Conservation (phyloP, 257 asterid species). For the Echites panduratus region DNA sequence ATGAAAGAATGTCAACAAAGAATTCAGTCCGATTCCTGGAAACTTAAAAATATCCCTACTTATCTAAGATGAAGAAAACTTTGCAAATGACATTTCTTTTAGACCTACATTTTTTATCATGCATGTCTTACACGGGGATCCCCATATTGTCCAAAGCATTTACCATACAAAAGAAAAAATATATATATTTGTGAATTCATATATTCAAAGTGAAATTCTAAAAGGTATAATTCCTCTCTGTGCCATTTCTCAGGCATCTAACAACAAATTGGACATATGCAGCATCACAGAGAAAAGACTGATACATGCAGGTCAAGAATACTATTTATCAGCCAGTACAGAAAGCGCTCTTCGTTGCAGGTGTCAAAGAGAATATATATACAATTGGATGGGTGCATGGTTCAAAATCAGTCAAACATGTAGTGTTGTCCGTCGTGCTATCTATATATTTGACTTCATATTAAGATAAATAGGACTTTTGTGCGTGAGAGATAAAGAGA, state of each 20-base stretch:
- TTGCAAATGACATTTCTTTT: neutral
- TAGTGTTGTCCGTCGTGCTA: neutral
- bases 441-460: neutral
- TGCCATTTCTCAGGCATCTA: neutral
- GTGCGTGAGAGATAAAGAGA: neutral
- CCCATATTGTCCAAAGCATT: neutral
- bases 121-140: neutral
- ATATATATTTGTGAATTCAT: neutral
- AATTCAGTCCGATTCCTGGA: neutral
- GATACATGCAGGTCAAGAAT: neutral
- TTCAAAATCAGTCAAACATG: neutral
- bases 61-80: neutral
- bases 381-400: neutral
- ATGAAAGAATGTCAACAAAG: neutral
- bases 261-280: neutral
- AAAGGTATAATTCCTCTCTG: neutral
- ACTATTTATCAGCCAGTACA: neutral
- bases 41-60: neutral
- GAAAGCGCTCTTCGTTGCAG: neutral
- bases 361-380: neutral
- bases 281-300: neutral
- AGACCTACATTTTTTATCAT: neutral
- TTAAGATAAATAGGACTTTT: neutral
- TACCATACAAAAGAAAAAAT: no score
- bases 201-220: neutral